A percentile compares a stretch with the other conserved stretches of the same genome.
Evolutionary conservation across 179 eudicot genomes (phyloP).

Genomic region (Silene coronaria): DNA sequence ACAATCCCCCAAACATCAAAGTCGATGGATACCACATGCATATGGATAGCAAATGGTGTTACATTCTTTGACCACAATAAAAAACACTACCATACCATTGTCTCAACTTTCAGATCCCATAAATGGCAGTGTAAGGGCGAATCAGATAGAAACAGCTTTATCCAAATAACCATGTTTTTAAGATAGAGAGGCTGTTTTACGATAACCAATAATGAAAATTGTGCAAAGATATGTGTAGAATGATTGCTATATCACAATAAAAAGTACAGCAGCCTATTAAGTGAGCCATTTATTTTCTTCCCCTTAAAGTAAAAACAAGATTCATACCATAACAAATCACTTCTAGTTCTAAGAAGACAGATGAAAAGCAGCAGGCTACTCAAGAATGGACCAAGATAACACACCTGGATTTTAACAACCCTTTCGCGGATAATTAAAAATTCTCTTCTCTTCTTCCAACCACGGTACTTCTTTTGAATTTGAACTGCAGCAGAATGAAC

Average conservation of each 20-base stretch:
- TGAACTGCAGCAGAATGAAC: conserved; percentile 51
- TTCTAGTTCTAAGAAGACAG: neutral
- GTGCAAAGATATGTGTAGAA: neutral
- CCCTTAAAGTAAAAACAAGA: neutral
- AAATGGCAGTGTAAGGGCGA: neutral
- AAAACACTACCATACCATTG: neutral
- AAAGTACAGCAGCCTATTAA: neutral
- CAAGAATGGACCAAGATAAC: conserved; percentile 3
- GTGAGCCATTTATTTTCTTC: neutral
- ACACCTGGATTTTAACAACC: conserved; percentile 66
- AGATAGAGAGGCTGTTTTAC: neutral
- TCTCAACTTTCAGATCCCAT: neutral
- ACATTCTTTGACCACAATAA: neutral
- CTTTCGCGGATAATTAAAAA: conserved; percentile 52
- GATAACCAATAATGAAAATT: neutral
- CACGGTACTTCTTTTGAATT: conserved; percentile 67
- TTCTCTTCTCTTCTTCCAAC: conserved; percentile 57
- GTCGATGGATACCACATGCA: neutral
- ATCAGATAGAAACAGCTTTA: neutral
- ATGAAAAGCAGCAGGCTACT: neutral
- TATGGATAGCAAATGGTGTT: neutral
- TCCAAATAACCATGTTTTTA: neutral
- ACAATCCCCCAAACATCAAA: neutral
- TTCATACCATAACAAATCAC: neutral
- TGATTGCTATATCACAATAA: neutral